phyloP scores from a whole-genome alignment of 129 eudicot species.

The Flaveria bidentis region DNA sequence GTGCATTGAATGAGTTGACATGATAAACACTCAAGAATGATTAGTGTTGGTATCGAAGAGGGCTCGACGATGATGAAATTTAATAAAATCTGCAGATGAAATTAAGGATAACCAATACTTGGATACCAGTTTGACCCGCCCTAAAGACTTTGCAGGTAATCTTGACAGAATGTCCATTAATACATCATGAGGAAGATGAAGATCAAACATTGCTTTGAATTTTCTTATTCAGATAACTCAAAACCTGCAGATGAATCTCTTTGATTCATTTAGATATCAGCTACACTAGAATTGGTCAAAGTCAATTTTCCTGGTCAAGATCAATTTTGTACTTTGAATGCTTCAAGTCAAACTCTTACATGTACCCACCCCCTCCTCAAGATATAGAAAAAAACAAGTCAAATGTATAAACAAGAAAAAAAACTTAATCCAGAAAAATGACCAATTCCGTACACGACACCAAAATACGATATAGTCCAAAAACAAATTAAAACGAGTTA shows the following conservation, averaged over 20 bases:
- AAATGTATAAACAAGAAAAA: neutral
- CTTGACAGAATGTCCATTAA: slow-evolving; percentile 36
- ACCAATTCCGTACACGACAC: neutral
- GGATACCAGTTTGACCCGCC: slow-evolving; percentile 34
- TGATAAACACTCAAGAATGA: slow-evolving; percentile 24
- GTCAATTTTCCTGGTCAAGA: neutral
- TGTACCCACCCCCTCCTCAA: neutral
- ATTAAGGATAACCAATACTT: slow-evolving; percentile 37
- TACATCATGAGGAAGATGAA: slow-evolving; percentile 36
- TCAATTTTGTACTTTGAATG: slow-evolving; percentile 15
- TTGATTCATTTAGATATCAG: neutral
- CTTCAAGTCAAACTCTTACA: neutral
- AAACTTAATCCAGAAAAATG: neutral
- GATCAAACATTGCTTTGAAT: slow-evolving; percentile 15
- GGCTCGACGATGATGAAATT: slow-evolving; percentile 23
- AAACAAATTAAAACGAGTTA: neutral
- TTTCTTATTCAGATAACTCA: slow-evolving; percentile 10
- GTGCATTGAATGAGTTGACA: slow-evolving; percentile 26
- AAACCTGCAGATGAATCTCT: neutral
- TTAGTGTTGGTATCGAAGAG: slow-evolving; percentile 10
- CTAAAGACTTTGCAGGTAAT: slow-evolving; percentile 45
- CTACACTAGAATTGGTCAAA: slow-evolving; percentile 20
- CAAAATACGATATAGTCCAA: no score
- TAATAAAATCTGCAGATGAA: slow-evolving; percentile 26
- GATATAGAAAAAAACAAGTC: neutral